These are phyloP conservation scores for Haberlea rhodopensis DNA, from an alignment of 257 asterid species.

Conservation along the genomic window DNA sequence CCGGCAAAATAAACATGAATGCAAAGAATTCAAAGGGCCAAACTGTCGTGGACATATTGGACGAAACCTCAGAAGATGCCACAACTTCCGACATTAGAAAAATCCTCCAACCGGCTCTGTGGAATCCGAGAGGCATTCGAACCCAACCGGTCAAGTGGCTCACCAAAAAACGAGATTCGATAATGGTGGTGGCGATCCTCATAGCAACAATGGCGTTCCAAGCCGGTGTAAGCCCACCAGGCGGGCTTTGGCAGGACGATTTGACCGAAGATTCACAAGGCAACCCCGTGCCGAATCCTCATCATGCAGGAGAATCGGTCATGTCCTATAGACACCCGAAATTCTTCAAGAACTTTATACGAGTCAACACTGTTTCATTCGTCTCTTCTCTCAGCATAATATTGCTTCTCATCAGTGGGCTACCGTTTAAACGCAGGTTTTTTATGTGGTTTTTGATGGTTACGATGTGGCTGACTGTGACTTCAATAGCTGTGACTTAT, in stretches of 20 bases:
- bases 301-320: slow-evolving; percentile 43
- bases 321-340: slow-evolving; percentile 38
- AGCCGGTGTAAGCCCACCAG: slow-evolving; percentile 39
- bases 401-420: slow-evolving; percentile 49
- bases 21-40: slow-evolving; percentile 29
- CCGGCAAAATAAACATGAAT: slow-evolving; percentile 26
- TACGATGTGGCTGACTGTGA: slow-evolving; percentile 49
- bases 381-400: slow-evolving; percentile 56
- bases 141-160: slow-evolving; percentile 32
- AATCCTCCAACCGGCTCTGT: neutral
- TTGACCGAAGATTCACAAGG: neutral
- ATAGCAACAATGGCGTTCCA: slow-evolving; percentile 46
- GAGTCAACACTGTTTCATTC: slow-evolving; percentile 42
- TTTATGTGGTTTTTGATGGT: slow-evolving; percentile 53
- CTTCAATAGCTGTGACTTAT: slow-evolving; percentile 40
- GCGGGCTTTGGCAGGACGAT: slow-evolving; percentile 39
- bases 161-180: slow-evolving; percentile 31
- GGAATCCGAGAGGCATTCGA: neutral
- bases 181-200: slow-evolving; percentile 44
- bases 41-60: slow-evolving; percentile 31
- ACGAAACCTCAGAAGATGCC: slow-evolving; percentile 1
- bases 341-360: slow-evolving; percentile 28
- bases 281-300: slow-evolving; percentile 4
- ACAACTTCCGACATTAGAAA: neutral
- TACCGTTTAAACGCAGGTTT: slow-evolving; percentile 37